These are phyloP conservation scores for Albifimbria verrucaria DNA, from an alignment of 2,329 filamentous ascomycete genomes.

Conservation along the genomic window DNA sequence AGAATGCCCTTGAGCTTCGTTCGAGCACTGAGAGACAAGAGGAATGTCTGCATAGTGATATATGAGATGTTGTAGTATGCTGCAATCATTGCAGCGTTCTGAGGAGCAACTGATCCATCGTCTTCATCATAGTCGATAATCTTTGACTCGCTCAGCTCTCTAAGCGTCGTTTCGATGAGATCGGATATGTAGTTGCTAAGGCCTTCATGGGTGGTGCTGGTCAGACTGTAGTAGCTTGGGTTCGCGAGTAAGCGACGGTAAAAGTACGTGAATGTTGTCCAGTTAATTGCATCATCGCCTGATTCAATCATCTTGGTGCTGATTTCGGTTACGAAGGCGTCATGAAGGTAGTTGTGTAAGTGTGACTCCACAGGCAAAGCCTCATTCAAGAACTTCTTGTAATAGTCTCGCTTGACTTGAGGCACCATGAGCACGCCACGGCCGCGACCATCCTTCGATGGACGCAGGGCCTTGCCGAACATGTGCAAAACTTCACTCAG, in stretches of 20 bases:
- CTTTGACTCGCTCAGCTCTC: slow-evolving; percentile 87
- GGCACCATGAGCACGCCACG: slow-evolving; percentile 97
- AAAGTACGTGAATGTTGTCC: slow-evolving; percentile 98
- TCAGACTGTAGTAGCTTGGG: slow-evolving; percentile 91
- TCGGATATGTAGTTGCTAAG: slow-evolving; percentile 94
- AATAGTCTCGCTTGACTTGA: slow-evolving; percentile 91
- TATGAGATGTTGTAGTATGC: slow-evolving; percentile 99
- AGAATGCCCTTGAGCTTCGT: slow-evolving; percentile 97
- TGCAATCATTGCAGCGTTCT: slow-evolving; percentile 96
- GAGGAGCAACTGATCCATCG: slow-evolving; percentile 81
- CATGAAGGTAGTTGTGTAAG: slow-evolving; percentile 85
- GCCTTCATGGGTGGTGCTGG: slow-evolving; percentile 84
- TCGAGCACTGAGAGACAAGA: slow-evolving; percentile 80
- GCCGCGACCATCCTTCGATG: slow-evolving; percentile 73
- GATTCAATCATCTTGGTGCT: slow-evolving; percentile 94
- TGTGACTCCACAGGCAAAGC: slow-evolving; percentile 94
- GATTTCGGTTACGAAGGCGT: slow-evolving; percentile 95
- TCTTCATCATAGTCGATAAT: slow-evolving; percentile 95
- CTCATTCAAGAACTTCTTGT: slow-evolving; percentile 97
- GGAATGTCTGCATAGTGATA: slow-evolving; percentile 98
- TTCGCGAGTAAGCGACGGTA: slow-evolving; percentile 93
- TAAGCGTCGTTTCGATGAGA: slow-evolving; percentile 86
- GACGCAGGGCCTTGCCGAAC: slow-evolving; percentile 88
- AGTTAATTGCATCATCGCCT: slow-evolving; percentile 95
- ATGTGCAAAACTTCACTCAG: slow-evolving; percentile 94